phyloP scores from a whole-genome alignment of 352 stramenopile genomes.

The Hyaloperonospora arabidopsidis region DNA sequence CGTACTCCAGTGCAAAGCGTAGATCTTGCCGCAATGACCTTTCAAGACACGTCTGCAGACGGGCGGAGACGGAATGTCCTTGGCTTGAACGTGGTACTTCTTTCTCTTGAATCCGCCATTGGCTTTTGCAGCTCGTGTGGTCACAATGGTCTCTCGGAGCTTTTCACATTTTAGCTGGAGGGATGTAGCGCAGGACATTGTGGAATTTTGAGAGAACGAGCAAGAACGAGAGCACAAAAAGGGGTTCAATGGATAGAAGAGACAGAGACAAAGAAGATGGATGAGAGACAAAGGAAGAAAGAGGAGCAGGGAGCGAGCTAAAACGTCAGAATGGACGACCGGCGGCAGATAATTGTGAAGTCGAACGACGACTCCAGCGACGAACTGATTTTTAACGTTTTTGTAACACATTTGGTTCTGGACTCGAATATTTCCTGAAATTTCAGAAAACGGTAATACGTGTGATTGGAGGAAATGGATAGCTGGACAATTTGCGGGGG shows the following conservation, averaged over 20 bases:
- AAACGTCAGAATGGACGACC: too few species aligned
- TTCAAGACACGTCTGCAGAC: slow-evolving; percentile 94
- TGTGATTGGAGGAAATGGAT: too few species aligned
- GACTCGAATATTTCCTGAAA: too few species aligned
- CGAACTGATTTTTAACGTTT: too few species aligned
- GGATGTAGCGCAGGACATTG: slow-evolving; percentile 64
- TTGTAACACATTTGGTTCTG: too few species aligned
- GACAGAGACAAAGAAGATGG: slow-evolving; percentile 6
- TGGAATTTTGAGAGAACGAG: slow-evolving; percentile 3
- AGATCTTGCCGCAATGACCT: slow-evolving; percentile 99
- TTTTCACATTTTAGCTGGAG: slow-evolving; percentile 85
- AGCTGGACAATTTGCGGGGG: too few species aligned
- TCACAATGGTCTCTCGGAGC: slow-evolving; percentile 84
- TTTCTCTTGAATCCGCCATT: slow-evolving; percentile 72
- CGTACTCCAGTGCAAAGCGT: slow-evolving; percentile 97
- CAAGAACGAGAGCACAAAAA: neutral
- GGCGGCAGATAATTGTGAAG: too few species aligned
- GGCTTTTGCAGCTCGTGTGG: slow-evolving; percentile 66
- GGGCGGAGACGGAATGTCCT: slow-evolving; percentile 72
- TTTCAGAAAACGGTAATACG: too few species aligned
- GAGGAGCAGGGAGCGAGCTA: slow-evolving; percentile 3
- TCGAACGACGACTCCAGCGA: too few species aligned
- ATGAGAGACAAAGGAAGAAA: neutral
- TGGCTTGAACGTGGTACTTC: slow-evolving; percentile 50
- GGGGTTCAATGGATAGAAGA: slow-evolving; percentile 3